Evolutionary conservation across 2,329 filamentous ascomycete genomes (phyloP).

Genomic region (Penicillium sp.): DNA sequence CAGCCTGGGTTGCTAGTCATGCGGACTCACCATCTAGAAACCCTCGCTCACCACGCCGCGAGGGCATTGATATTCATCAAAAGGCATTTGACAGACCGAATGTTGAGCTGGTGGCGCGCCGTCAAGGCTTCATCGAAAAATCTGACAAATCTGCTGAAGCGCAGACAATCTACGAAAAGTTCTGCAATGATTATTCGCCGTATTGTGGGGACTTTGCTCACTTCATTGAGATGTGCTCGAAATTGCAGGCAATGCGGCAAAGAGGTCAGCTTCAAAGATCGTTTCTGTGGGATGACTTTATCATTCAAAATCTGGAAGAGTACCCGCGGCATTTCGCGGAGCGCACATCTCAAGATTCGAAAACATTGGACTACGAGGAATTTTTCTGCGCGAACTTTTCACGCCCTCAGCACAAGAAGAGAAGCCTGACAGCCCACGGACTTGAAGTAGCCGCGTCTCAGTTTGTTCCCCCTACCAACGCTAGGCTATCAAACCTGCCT

Average conservation of each 20-base stretch:
- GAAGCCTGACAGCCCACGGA: slow-evolving; percentile 35
- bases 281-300: slow-evolving; percentile 49
- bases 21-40: slow-evolving; percentile 18
- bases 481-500: neutral
- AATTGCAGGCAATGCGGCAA: slow-evolving; percentile 34
- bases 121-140: slow-evolving; percentile 23
- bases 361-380: slow-evolving; percentile 37
- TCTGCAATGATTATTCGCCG: slow-evolving; percentile 39
- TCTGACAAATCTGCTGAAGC: slow-evolving; percentile 24
- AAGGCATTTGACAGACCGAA: neutral
- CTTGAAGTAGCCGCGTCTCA: slow-evolving; percentile 34
- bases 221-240: slow-evolving; percentile 41
- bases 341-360: slow-evolving; percentile 25
- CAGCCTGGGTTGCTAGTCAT: slow-evolving; percentile 17
- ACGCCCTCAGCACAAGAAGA: slow-evolving; percentile 36
- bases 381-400: slow-evolving; percentile 40
- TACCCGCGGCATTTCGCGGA: slow-evolving; percentile 38
- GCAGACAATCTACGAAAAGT: slow-evolving; percentile 36
- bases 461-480: slow-evolving; percentile 6
- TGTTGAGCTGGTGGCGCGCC: slow-evolving; percentile 21
- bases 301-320: slow-evolving; percentile 41
- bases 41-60: neutral
- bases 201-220: slow-evolving; percentile 41
- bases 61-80: neutral
- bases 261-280: slow-evolving; percentile 34